These are phyloP conservation scores for Acanthamoeba royreba DNA, from an alignment of 208 protist species.

Conservation along the genomic window DNA sequence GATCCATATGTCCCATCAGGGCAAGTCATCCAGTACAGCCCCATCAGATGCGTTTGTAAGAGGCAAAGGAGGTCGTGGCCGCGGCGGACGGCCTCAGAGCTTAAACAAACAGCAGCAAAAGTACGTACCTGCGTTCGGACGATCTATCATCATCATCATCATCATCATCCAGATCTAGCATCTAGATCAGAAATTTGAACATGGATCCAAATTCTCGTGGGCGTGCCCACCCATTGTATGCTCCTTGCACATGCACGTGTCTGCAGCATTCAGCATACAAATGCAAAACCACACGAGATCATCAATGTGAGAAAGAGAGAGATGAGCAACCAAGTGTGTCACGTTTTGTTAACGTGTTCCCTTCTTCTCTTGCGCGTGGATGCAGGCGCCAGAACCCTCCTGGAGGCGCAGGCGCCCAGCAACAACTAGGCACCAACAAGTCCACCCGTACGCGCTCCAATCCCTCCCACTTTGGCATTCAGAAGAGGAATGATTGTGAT, in stretches of 20 bases:
- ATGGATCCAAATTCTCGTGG: too few relatives aligned
- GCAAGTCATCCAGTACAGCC: neutral
- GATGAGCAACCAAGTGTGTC: neutral
- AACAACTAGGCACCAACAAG: neutral
- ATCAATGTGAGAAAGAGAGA: neutral
- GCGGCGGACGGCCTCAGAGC: neutral
- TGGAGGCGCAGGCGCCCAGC: neutral
- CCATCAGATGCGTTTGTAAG: constrained; percentile 13
- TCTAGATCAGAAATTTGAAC: too few relatives aligned
- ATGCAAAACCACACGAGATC: too few relatives aligned
- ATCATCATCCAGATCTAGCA: too few relatives aligned
- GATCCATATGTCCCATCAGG: constrained; percentile 33
- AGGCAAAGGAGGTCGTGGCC: constrained; percentile 12
- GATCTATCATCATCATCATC: too few relatives aligned
- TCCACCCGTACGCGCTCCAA: neutral
- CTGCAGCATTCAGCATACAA: too few relatives aligned
- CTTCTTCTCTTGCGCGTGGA: neutral
- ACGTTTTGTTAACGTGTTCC: neutral
- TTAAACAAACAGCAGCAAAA: constrained; percentile 20
- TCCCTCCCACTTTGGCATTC: too few relatives aligned
- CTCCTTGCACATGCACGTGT: too few relatives aligned
- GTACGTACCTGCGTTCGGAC: neutral
- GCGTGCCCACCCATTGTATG: too few relatives aligned
- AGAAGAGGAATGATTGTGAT: too few relatives aligned
- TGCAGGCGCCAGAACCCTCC: neutral